phyloP scores from a whole-genome alignment of 2,329 filamentous ascomycete species.

The Nemania sp. region DNA sequence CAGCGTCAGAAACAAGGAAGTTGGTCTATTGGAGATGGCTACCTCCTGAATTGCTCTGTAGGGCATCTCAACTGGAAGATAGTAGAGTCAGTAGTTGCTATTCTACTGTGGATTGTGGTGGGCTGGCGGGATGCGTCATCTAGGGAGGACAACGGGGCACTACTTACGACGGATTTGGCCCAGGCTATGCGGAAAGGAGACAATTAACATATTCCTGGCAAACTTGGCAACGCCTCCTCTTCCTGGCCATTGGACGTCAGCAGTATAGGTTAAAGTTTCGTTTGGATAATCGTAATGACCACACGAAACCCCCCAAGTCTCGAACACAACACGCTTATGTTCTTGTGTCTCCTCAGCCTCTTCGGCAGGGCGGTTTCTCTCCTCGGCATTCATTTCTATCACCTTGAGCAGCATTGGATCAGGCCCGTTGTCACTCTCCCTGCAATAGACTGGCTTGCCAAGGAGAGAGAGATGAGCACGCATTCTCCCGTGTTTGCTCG shows the following conservation, averaged over 20 bases:
- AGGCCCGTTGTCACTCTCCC: constrained; percentile 42
- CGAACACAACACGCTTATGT: constrained; percentile 31
- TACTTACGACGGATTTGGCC: constrained; percentile 32
- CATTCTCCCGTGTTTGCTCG: constrained; percentile 16
- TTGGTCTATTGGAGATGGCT: constrained; percentile 44
- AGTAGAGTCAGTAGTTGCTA: not conserved
- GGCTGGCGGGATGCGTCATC: not conserved
- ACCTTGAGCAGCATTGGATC: constrained; percentile 44
- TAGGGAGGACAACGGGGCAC: not conserved
- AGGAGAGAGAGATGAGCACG: constrained; percentile 40
- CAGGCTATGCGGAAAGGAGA: constrained; percentile 39
- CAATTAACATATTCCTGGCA: constrained; percentile 47
- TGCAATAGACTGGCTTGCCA: constrained; percentile 39
- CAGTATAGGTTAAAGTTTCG: constrained; percentile 47
- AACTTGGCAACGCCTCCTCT: constrained; percentile 47
- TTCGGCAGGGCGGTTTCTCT: constrained; percentile 33
- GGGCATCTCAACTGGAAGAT: constrained; percentile 50
- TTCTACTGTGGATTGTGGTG: not conserved
- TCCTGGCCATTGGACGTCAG: constrained; percentile 49
- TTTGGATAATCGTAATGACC: constrained; percentile 53
- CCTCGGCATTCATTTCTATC: constrained; percentile 42
- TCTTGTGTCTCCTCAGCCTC: constrained; percentile 29
- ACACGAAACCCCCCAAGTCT: constrained; percentile 43
- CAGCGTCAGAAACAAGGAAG: constrained; percentile 55
- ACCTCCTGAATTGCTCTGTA: constrained; percentile 54